Evolutionary conservation across 169 alveolate genomes (phyloP).

Genomic region (Eimeria maxima): DNA sequence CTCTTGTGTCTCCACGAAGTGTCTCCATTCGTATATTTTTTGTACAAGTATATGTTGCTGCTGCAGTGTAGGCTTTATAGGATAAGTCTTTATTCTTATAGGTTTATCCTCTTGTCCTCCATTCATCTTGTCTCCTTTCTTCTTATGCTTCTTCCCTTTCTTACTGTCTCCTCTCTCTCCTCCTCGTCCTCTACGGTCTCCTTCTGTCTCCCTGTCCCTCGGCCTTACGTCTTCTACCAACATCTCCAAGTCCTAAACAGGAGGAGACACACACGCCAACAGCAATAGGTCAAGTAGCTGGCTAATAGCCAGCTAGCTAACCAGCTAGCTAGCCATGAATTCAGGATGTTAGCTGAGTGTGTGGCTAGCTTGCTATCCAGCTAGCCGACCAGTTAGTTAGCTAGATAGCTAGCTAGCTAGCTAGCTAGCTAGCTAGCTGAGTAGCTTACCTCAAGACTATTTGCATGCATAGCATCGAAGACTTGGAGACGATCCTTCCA

Average conservation of each 20-base stretch:
- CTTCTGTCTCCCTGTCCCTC: background rate
- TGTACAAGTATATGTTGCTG: slow-evolving; percentile 26
- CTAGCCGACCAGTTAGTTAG: no score
- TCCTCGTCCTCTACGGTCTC: background rate
- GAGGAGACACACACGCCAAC: background rate
- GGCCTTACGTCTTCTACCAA: slow-evolving; percentile 22
- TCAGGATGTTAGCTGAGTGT: background rate
- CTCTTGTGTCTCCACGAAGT: slow-evolving; percentile 16
- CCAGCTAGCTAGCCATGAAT: background rate
- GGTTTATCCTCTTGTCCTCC: background rate
- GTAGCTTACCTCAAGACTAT: background rate
- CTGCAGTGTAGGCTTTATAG: slow-evolving; percentile 57
- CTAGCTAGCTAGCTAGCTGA: no score
- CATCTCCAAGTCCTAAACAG: slow-evolving; percentile 19
- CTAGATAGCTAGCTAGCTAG: background rate
- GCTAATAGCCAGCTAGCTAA: no score
- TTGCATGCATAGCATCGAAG: slow-evolving; percentile 33
- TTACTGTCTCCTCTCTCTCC: background rate
- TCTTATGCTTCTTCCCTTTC: background rate
- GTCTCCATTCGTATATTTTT: slow-evolving; percentile 53
- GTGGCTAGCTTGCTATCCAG: no score
- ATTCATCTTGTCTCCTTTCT: background rate
- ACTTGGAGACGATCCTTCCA: slow-evolving; percentile 31
- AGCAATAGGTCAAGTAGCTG: background rate
- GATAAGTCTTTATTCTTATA: slow-evolving; percentile 2